Percentiles rank a stretch among this genome's conserved stretches.
phyloP scores from a whole-genome alignment of 257 asterid genomes.

The Capsicum baccatum region DNA sequence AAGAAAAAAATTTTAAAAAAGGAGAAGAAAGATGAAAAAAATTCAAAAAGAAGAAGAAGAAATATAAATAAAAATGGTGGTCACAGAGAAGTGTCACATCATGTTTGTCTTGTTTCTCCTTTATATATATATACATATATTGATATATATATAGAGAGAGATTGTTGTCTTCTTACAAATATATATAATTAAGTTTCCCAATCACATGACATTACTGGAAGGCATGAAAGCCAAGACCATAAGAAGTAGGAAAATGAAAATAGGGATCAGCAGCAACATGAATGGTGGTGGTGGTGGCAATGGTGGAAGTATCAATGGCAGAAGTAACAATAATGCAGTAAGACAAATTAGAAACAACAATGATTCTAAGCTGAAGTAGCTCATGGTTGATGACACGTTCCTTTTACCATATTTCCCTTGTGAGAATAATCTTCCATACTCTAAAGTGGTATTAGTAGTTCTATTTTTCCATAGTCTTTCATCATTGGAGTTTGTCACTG shows the following conservation, averaged over 20 bases:
- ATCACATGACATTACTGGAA: constrained; percentile 27
- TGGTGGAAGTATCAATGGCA: constrained; percentile 44
- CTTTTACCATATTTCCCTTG: constrained; percentile 30
- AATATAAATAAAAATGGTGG: no score
- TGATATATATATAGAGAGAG: no score
- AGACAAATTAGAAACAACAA: constrained; percentile 37
- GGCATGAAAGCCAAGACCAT: constrained; percentile 41
- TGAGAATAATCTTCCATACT: constrained; percentile 21
- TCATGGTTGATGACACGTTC: constrained; percentile 1
- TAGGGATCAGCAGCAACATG: constrained; percentile 39
- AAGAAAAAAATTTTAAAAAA: no score
- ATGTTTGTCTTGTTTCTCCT: no score
- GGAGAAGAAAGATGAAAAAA: no score
- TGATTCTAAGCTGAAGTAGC: constrained; percentile 39
- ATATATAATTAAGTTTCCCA: not conserved
- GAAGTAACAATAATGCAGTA: constrained; percentile 34
- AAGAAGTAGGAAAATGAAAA: constrained; percentile 35
- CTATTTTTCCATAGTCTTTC: not conserved
- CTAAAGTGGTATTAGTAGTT: not conserved
- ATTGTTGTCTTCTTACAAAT: not conserved
- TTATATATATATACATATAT: no score
- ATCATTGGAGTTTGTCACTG: not conserved
- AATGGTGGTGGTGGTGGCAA: constrained; percentile 41
- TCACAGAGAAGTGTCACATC: no score
- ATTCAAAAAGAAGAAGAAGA: no score